Base-by-base conservation (phyloP, 2,329 filamentous ascomycete species). In the Dothidotthia symphoricarpi region DNA sequence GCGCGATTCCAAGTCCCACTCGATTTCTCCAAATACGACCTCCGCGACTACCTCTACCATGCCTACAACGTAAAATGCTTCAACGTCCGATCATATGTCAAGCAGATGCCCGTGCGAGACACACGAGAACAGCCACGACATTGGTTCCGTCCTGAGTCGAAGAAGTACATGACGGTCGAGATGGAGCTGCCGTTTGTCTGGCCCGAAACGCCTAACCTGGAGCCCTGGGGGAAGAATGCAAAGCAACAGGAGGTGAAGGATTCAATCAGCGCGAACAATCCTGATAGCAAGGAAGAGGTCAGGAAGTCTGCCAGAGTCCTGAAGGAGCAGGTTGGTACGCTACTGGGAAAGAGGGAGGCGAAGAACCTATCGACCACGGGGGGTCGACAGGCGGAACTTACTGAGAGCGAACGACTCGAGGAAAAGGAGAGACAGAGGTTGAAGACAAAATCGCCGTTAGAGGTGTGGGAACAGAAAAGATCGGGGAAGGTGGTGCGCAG, bases 81-180 rank as follows among this genome's bases (percentile, higher is more conserved):
- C 51, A 63, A 75, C 51, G 82, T 97, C 46, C 86, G 91, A 45
- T 89, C 86, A 36, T 91, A 81, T 61, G 80, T 97, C 61, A 82
- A 86, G 57, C 80, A 84, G 69, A 76, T 81, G 64, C 79, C 77
- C 31, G 67, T 84, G 24, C 77, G 77, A 40, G 78, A 79, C 49
- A 71, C 73, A 45, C 68, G 53, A 65, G 65, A 62, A 62, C 61
- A 66, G 43, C 57, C 74, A 68, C 57, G 77, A 44, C 75, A 76
- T 46, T 82, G 81, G 74, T 83, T 81, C 67, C 80, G 91, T 16
- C 85, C 86, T 16, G 75, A 78, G 49, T 73, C 82, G 33, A 77
- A 83, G 59, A 98, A 98, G 78, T 86, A 83, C 68, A 98, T 98
- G 93, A 95, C 86, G 28, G 88, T 94, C 29, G 87, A 96, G 75